Conservation (phyloP, 164 flowering plant genomes). For the Magnolia sinica region DNA sequence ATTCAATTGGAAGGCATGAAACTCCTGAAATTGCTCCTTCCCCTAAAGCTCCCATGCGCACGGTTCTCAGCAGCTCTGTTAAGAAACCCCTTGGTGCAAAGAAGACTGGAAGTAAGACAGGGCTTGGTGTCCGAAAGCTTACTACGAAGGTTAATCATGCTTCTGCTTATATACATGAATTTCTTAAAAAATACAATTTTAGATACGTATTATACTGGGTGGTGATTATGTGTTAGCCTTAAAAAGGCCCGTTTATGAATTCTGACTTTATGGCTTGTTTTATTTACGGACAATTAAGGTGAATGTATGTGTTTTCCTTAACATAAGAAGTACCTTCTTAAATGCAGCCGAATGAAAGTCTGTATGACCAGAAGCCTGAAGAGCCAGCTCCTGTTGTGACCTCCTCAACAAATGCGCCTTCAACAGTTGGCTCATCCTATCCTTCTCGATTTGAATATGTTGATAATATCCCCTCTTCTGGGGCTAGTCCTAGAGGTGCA, state of each 20-base stretch:
- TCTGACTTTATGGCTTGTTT: no score
- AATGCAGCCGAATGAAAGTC: conserved; percentile 82
- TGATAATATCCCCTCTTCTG: conserved; percentile 56
- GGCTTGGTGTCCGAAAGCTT: conserved; percentile 93
- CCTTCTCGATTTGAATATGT: conserved; percentile 87
- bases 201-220: neutral
- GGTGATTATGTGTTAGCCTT: neutral
- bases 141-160: conserved; percentile 57
- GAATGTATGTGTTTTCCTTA: neutral
- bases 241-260: neutral
- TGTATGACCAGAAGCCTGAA: conserved; percentile 96
- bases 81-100: conserved; percentile 85
- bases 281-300: no score
- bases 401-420: conserved; percentile 36
- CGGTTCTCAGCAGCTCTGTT: conserved; percentile 36
- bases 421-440: conserved; percentile 38
- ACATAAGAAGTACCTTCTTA: neutral
- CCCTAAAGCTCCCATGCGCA: conserved; percentile 48
- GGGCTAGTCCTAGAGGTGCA: conserved; percentile 52
- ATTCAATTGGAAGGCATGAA: conserved; percentile 40
- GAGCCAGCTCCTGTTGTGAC: conserved; percentile 60
- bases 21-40: conserved; percentile 40
- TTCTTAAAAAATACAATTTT: neutral
- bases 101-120: conserved; percentile 63
- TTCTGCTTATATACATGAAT: neutral